phyloP scores from a whole-genome alignment of 345 rosid genomes.

The Syzygium aromaticum region DNA sequence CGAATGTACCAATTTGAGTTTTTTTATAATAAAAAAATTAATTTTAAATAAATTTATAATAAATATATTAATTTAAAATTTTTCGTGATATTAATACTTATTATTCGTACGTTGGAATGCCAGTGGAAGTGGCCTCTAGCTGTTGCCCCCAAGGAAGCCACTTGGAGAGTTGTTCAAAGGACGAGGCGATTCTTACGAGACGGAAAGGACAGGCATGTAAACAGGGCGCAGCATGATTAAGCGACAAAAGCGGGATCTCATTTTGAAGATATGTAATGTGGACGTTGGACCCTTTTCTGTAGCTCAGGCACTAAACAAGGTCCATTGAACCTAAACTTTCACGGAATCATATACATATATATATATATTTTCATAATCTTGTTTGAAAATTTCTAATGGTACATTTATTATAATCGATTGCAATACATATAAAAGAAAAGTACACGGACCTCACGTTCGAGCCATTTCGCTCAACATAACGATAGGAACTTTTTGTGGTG shows the following conservation, averaged over 20 bases:
- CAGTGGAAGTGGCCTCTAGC: not conserved
- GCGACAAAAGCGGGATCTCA: not conserved
- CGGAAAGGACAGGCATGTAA: not conserved
- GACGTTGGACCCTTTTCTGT: conserved; percentile 15
- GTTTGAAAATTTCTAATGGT: not conserved
- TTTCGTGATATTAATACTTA: no score
- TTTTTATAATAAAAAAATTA: no score
- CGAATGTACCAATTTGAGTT: no score
- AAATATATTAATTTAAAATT: no score
- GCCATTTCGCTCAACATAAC: fast-evolving
- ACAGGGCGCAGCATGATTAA: not conserved
- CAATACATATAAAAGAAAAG: not conserved
- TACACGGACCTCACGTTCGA: not conserved
- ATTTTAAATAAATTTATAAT: no score
- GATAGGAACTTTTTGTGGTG: not conserved
- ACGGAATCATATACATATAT: not conserved
- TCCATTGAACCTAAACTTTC: not conserved
- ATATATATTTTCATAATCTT: not conserved
- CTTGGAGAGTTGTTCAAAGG: not conserved
- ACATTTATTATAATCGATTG: not conserved
- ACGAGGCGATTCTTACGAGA: not conserved
- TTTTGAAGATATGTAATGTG: conserved; percentile 7
- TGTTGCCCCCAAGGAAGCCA: not conserved
- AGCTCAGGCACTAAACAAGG: conserved; percentile 16
- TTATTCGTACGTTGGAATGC: not conserved